Conservation (phyloP, 345 rosid genomes). For the Bretschneidera sinensis region DNA sequence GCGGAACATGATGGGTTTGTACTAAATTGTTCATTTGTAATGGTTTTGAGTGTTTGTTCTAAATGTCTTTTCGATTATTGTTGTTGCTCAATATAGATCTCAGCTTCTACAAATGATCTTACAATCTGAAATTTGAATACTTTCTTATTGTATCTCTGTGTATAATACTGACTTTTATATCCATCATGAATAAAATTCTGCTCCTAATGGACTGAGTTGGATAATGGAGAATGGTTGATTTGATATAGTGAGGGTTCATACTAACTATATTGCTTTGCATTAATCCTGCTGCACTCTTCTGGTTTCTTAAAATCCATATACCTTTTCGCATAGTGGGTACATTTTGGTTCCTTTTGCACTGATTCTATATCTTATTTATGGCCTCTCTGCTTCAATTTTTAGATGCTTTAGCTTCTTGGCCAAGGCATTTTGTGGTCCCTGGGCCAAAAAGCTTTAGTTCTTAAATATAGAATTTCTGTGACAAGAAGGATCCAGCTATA, state of each 20-base stretch:
- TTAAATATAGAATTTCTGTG: constrained; percentile 1
- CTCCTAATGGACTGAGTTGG: neutral
- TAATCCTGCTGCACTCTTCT: neutral
- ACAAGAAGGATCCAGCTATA: constrained; percentile 6
- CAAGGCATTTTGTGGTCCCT: constrained; percentile 11
- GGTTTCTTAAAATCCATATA: constrained; percentile 21
- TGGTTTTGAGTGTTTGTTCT: neutral
- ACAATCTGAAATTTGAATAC: neutral
- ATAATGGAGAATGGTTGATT: neutral
- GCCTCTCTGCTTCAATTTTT: constrained; percentile 21
- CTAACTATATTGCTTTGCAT: neutral
- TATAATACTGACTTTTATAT: too few species aligned
- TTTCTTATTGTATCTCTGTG: too few species aligned
- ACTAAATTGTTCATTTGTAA: neutral
- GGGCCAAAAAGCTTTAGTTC: constrained; percentile 12
- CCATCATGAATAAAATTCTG: too few species aligned
- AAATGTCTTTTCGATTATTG: neutral
- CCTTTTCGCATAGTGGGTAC: constrained; percentile 10
- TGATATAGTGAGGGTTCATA: neutral
- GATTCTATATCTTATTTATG: constrained; percentile 27
- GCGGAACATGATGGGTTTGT: neutral
- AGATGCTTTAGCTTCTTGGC: constrained; percentile 17
- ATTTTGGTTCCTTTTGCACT: constrained; percentile 17
- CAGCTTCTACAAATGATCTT: neutral
- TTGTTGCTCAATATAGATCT: neutral